phyloP scores from a whole-genome alignment of 768 basidiomycete genomes.

The Mycena alexandri region DNA sequence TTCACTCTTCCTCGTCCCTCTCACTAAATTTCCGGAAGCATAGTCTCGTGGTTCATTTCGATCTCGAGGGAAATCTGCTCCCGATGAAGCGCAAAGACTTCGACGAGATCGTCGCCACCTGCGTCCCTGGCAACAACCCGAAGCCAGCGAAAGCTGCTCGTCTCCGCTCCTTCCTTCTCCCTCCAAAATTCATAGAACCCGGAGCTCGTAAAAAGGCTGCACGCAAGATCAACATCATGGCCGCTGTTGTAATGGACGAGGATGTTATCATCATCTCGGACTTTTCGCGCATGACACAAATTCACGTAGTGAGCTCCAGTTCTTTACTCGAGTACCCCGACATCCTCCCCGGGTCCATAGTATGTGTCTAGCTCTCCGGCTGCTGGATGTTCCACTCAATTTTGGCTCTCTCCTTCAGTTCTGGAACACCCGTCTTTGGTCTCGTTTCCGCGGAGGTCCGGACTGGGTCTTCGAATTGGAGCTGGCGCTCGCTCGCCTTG shows the following conservation, averaged over 20 bases:
- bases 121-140: not conserved
- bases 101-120: not conserved
- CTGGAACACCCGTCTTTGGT: constrained; percentile 1
- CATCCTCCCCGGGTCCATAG: no score
- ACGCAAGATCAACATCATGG: no score
- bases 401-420: not conserved
- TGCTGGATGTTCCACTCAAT: no score
- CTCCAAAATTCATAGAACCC: not conserved
- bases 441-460: not conserved
- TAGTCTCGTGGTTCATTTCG: not conserved
- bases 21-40: not conserved
- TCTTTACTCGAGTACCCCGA: no score
- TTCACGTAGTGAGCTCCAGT: no score
- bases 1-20: no score
- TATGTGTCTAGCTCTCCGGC: no score
- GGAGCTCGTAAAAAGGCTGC: not conserved
- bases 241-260: no score
- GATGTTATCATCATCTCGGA: no score
- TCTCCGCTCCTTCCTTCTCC: not conserved
- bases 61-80: not conserved
- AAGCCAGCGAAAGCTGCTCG: not conserved
- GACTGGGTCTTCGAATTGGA: constrained; percentile 2
- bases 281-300: no score
- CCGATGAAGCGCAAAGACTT: not conserved
- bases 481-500: not conserved